Base-by-base conservation (phyloP, 371 early-diverging fungal genomes). In the Dentiscutata heterogama region DNA sequence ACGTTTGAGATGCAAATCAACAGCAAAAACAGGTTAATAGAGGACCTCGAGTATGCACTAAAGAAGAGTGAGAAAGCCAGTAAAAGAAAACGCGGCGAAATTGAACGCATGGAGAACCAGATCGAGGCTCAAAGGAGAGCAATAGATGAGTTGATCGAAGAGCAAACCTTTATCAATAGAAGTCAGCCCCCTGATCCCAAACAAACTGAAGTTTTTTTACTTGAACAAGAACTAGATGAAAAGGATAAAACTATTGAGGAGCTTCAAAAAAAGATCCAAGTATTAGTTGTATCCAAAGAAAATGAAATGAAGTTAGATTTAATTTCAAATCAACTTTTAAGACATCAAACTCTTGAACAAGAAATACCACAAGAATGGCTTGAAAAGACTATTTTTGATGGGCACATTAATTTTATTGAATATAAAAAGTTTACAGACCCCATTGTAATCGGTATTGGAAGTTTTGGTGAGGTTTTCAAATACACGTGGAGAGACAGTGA, bases 151-250 rank as follows among this genome's bases (percentile, higher is more conserved):
- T 29, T 80, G 4, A 67, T 51, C 3, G 50, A 80, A 39, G 35
- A 54, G n/a, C 70, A 80, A 67, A 68, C n/a, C 27, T 16, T 31
- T 0, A 25, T 10, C 2, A 1, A 35, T 13, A 42, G 70, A 2
- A 22, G 20, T 39, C 20, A 50, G 39, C 20, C 20, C 11, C 54
- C 56, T 56, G 70, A 67, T 16, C 65, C 29, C 53, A 16, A 78
- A 50, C 42, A 20, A 14, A 25, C 51, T 39, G 67, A 65, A 20
- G 53, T 25, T 14, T 18, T 29, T 3, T 18, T 67, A 29, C 14
- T 31, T 7, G 71, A 80, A 42, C 75, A 74, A 74, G 80, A 80
- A 56, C 39, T 56, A n/a, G 64, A 63, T 42, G 70, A 29, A 16
- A 70, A 70, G 25, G 35, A 70, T 46, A 54, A 42, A 25, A 7